Evolutionary conservation across 192 early-diverging fungal genomes (phyloP), one percentile per base, ranked within the genome.

Genomic region (Linnemannia hyalina): DNA sequence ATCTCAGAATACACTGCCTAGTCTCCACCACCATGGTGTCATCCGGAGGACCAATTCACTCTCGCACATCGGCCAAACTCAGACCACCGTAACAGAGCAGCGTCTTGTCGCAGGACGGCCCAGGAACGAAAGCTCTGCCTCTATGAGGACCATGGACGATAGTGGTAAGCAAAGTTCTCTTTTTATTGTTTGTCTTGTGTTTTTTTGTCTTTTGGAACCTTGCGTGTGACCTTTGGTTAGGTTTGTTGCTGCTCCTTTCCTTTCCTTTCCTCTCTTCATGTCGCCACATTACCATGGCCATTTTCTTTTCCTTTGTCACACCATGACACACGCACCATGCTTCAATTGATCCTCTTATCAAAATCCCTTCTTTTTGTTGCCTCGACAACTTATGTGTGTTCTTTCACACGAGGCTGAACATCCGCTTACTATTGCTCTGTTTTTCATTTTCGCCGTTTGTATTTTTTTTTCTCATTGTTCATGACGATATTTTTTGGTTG

Each of bases 21-120:
- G 52, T 52, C 47, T 80, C 60, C 72, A 83, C 49, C 82, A 85
- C 65, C 77, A 78, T 38, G 44, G 72, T 69, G 70, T 52, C 6
- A 77, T 82, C 75, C 69, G 81, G 74, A 82, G 81, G 52, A 82
- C 81, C 26, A 82, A 73, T 42, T 82, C 81, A 22, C 46, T 82
- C 16, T 82, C 81, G 10, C 81, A 82, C 41, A 77, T 82, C 38
- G 8, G 22, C 3, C 80, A 65, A 22, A 35, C 63, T 41, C 78
- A 71, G 63, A 82, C 70, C 4, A 82, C 81, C 26, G 52, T 82
- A 35, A 82, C 81, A 6, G 81, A 82, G 35, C 81, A 76, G 54
- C 74, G 81, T 9, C 70, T 82, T 26, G 75, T 35, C 6, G 81
- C 81, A 40, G 81, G 75, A 20, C 32, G 81, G 52, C 81, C 81